Conservation (phyloP, 345 rosid species). For the Zanthoxylum bungeanum region DNA sequence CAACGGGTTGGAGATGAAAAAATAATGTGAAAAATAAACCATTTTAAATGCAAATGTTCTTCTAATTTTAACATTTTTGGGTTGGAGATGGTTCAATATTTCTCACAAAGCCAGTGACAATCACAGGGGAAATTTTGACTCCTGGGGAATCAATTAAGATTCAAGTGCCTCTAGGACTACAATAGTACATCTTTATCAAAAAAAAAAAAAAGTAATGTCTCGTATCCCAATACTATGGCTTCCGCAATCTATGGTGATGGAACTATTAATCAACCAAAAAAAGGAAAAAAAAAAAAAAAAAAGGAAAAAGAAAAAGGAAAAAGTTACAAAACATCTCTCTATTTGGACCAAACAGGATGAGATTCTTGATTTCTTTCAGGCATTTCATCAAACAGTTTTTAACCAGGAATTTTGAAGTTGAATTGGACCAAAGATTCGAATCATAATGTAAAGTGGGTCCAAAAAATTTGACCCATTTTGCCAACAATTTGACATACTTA, state of each 20-base stretch:
- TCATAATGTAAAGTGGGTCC: constrained; percentile 21
- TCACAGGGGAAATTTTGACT: neutral
- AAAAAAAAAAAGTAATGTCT: constrained; percentile 17
- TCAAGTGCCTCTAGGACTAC: constrained; percentile 15
- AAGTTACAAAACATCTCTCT: neutral
- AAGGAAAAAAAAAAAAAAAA: too few relatives aligned
- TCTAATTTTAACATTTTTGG: too few relatives aligned
- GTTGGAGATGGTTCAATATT: too few relatives aligned
- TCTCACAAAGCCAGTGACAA: too few relatives aligned
- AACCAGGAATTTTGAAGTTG: neutral
- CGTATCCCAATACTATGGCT: constrained; percentile 13
- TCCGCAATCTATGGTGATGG: constrained; percentile 34
- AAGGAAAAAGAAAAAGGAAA: neutral
- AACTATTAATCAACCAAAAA: constrained; percentile 4
- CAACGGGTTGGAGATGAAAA: too few relatives aligned
- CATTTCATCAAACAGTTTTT: neutral
- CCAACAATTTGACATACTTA: constrained; percentile 4
- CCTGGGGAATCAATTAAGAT: constrained; percentile 11
- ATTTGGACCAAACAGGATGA: neutral
- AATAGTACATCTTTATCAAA: constrained; percentile 24
- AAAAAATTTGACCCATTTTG: constrained; percentile 7
- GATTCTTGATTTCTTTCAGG: neutral
- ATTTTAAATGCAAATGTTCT: too few relatives aligned
- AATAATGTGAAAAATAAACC: too few relatives aligned
- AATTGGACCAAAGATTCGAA: neutral